Evolutionary conservation across 805 yeast species (phyloP), one percentile per base, ranked within the genome.

Genomic region (Wickerhamiella vanderwaltii): DNA sequence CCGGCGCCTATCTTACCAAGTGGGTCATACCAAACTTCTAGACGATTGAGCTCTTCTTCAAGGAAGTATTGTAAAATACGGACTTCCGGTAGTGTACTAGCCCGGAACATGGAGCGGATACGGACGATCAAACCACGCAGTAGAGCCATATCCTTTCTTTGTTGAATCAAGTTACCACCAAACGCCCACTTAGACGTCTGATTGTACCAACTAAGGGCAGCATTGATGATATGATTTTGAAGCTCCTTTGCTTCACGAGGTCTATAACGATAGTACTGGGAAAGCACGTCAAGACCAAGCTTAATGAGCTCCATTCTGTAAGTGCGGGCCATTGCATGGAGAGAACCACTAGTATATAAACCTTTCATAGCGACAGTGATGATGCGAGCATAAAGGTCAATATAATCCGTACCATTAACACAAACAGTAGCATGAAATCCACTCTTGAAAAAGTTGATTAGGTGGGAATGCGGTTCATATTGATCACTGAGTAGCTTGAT

Each of bases 311-410:
- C 93, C 54, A 80, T 81, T 45, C 97, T 68, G 6, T 72, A 67
- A 46, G 75, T 57, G 46, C 96, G 69, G 0, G 95, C 75, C 56
- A 76, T 75, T 7, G 96, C 94, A 59, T 88, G 96, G 37, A 71
- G 60, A 51, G 94, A 81, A 2, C 91, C 95, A 12, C 29, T 32
- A 30, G 54, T 50, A 3, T 58, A 51, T 50, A 87, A 64, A 0
- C 87, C 83, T 31, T 69, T 58, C 31, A 65, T 48, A 25, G 63
- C 62, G 1, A 49, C 48, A 9, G 46, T 35, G 23, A 72, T 60
- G 39, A 79, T 66, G 23, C 75, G 62, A 0, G 87, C 78, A 54
- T 84, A 83, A 44, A 80, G 58, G 49, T 76, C 77, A 49, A 83
- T 61, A 24, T 81, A 61, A 48, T 79, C 84, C 9, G 38, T 22